phyloP scores from a whole-genome alignment of 2,329 filamentous ascomycete species.

The Trichophyton verrucosum region DNA sequence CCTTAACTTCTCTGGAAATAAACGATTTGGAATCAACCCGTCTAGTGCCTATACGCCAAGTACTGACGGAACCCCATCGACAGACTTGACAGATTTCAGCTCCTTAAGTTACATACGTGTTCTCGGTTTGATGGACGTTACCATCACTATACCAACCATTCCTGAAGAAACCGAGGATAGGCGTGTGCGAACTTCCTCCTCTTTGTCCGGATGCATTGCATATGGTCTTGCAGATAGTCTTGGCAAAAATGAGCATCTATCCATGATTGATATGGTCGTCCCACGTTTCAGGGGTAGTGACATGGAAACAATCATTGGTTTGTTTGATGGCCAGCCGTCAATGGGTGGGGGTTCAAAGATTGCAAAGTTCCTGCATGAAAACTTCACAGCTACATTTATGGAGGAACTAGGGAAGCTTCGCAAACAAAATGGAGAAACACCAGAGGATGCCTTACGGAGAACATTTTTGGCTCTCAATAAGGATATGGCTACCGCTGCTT shows the following conservation, averaged over 20 bases:
- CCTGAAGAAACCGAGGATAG: slow-evolving; percentile 92
- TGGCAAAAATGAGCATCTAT: slow-evolving; percentile 85
- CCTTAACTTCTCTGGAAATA: slow-evolving; percentile 93
- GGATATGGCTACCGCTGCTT: slow-evolving; percentile 75
- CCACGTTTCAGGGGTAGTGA: slow-evolving; percentile 83
- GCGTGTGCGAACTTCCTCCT: slow-evolving; percentile 93
- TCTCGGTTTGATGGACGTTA: slow-evolving; percentile 94
- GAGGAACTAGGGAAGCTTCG: slow-evolving; percentile 68
- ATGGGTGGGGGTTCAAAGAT: slow-evolving; percentile 87
- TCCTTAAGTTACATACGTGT: slow-evolving; percentile 72
- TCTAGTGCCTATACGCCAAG: slow-evolving; percentile 43
- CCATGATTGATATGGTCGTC: slow-evolving; percentile 89
- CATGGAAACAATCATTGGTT: slow-evolving; percentile 77
- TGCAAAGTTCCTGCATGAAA: slow-evolving; percentile 91
- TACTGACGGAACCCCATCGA: slow-evolving; percentile 40
- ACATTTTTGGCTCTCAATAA: slow-evolving; percentile 88
- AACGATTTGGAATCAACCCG: slow-evolving; percentile 77
- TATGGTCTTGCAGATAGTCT: slow-evolving; percentile 98
- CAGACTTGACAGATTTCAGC: slow-evolving; percentile 81
- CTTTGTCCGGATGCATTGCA: slow-evolving; percentile 73
- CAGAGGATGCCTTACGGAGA: slow-evolving; percentile 69
- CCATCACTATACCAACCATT: slow-evolving; percentile 80
- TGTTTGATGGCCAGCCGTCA: slow-evolving; percentile 90
- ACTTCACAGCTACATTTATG: slow-evolving; percentile 75
- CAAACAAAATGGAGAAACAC: slow-evolving; percentile 55